These are phyloP conservation scores for Linnemannia zychae DNA, from an alignment of 192 early-diverging fungal species.

Conservation along the genomic window DNA sequence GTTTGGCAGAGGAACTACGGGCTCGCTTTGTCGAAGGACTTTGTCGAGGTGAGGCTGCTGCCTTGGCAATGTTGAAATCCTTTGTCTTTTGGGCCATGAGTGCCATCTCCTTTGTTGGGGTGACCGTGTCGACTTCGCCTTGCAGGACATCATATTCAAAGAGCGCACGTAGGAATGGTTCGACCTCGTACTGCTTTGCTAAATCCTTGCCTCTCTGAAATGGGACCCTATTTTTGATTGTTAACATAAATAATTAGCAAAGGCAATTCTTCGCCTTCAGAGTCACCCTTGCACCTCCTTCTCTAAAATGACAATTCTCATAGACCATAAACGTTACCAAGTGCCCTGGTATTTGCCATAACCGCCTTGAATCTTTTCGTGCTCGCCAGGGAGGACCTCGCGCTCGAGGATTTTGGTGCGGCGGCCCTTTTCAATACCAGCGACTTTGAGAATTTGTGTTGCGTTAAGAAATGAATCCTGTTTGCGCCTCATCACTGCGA, in stretches of 20 bases:
- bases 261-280: too few species aligned
- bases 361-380: conserved; percentile 97
- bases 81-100: conserved; percentile 29
- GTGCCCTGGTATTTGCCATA: conserved; percentile 96
- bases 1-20: conserved; percentile 38
- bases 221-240: conserved; percentile 77
- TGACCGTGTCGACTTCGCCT: conserved; percentile 49
- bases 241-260: not conserved
- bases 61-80: not conserved
- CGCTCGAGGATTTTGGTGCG: conserved; percentile 92
- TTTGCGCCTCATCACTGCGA: conserved; percentile 85
- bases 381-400: conserved; percentile 82
- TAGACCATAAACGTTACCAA: conserved; percentile 62
- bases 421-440: conserved; percentile 86
- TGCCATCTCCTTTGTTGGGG: conserved; percentile 65
- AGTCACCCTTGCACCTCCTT: too few species aligned
- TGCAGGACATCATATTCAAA: conserved; percentile 84
- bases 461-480: conserved; percentile 89
- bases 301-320: too few species aligned
- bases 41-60: conserved; percentile 24
- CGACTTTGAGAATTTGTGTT: conserved; percentile 94
- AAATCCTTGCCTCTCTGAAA: conserved; percentile 87
- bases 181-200: conserved; percentile 84
- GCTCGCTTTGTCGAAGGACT: conserved; percentile 31
- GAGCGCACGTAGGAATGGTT: conserved; percentile 77